Base-by-base conservation (phyloP, 169 alveolate species). In the Plasmodium ovale region DNA sequence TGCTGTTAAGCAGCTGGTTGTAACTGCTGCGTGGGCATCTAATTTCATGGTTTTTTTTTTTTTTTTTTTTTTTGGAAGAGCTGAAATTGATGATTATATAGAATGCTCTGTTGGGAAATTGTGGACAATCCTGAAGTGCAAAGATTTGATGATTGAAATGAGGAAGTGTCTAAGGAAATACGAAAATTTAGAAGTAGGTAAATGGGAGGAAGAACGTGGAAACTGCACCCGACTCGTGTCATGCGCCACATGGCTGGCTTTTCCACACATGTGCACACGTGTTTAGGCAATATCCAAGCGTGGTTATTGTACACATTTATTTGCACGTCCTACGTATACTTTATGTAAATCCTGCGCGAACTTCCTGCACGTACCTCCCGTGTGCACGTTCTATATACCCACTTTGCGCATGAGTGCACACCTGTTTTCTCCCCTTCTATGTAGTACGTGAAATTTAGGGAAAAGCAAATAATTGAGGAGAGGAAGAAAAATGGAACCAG, bases 101-200 rank as follows among this genome's bases (percentile, higher is more conserved):
- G 90, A 82, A 58, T 82, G 90, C 42, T 47, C 90, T 0, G 90
- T 82, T 12, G 90, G 90, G 37, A 64, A 71, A 33, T 16, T 82
- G 35, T 82, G 90, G 90, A 82, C 90, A 82, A 65, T 82, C n/a
- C 58, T 82, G 35, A 67, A 58, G 31, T 82, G 90, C 90, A 82
- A 82, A 35, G 90, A 82, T 29, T 54, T 82, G 44, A 82, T 82
- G 90, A 29, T 82, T 23, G 16, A 65, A 64, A 82, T 82, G 90
- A 65, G 90, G 21, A 65, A 59, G 19, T 82, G 90, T 64, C 51
- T 82, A 70, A 53, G 65, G 42, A 64, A 82, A 69, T 82, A 82
- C 33, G 90, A 82, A 82, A 82, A 82, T 53, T 42, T 82, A 19
- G 90, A 82, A 59, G 90, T 82, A 82, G 1, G 29, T 51, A 56